These are phyloP conservation scores for Candida succiphila DNA, from an alignment of 805 yeast species.

Conservation along the genomic window DNA sequence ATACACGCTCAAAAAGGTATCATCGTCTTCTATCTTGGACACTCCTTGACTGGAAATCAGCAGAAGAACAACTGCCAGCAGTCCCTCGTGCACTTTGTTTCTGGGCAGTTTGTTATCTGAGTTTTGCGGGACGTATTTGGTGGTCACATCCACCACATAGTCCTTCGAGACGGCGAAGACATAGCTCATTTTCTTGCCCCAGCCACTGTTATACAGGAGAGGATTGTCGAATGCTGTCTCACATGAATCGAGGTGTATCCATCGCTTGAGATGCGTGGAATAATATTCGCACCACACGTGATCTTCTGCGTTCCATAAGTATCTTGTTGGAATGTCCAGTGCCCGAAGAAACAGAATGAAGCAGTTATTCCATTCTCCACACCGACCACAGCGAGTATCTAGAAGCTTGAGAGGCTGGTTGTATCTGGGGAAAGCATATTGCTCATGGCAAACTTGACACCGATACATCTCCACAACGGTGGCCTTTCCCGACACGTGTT, in stretches of 20 bases:
- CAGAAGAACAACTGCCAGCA: slow-evolving; percentile 25
- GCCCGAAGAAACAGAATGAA: slow-evolving; percentile 64
- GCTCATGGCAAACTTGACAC: slow-evolving; percentile 40
- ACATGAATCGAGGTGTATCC: slow-evolving; percentile 89
- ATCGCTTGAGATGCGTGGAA: slow-evolving; percentile 45
- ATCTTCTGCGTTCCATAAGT: slow-evolving; percentile 84
- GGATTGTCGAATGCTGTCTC: slow-evolving; percentile 85
- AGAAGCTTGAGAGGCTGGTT: slow-evolving; percentile 57
- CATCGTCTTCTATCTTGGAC: slow-evolving; percentile 19
- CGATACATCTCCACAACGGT: slow-evolving; percentile 51
- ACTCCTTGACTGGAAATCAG: slow-evolving; percentile 25
- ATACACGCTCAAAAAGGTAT: slow-evolving; percentile 29
- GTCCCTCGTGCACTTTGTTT: slow-evolving; percentile 29
- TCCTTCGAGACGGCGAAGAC: slow-evolving; percentile 57
- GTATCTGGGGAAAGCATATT: slow-evolving; percentile 65
- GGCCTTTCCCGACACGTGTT: slow-evolving; percentile 38
- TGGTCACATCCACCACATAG: slow-evolving; percentile 62
- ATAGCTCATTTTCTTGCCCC: slow-evolving; percentile 94
- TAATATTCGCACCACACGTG: slow-evolving; percentile 96
- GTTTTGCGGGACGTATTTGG: slow-evolving; percentile 43
- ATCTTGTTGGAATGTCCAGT: slow-evolving; percentile 55
- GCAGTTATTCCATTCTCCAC: slow-evolving; percentile 94
- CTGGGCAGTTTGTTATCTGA: slow-evolving; percentile 35
- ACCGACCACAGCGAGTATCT: slow-evolving; percentile 61
- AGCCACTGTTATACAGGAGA: slow-evolving; percentile 61